Percentiles rank a stretch among this genome's conserved stretches.
These are phyloP conservation scores for Podospora bellae-mahoneyi DNA, from an alignment of 495 filamentous ascomycete genomes.

Conservation along the genomic window DNA sequence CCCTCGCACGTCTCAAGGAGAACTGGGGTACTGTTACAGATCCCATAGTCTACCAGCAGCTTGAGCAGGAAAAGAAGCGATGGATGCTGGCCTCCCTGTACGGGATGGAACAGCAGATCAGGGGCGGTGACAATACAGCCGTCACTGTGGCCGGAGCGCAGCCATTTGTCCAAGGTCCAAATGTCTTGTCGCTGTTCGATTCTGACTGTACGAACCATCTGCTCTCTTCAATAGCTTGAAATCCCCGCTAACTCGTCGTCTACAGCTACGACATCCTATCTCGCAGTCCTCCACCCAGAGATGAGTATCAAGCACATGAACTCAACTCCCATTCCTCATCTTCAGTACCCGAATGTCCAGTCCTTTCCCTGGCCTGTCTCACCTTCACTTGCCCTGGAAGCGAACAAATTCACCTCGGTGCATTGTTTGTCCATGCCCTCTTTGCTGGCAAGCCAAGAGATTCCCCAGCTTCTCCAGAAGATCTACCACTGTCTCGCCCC, in stretches of 20 bases:
- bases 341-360: constrained; percentile 38
- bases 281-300: constrained; percentile 36
- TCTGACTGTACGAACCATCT: constrained; percentile 30
- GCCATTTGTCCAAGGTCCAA: constrained; percentile 6
- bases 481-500: constrained; percentile 38
- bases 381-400: constrained; percentile 31
- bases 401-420: constrained; percentile 35
- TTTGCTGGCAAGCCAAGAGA: constrained; percentile 36
- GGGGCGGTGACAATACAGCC: background rate
- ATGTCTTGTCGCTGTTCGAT: constrained; percentile 43
- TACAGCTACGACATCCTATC: constrained; percentile 42
- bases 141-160: background rate
- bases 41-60: constrained; percentile 37
- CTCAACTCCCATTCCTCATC: constrained; percentile 33
- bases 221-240: background rate
- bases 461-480: constrained; percentile 37
- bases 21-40: constrained; percentile 40
- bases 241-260: background rate
- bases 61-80: constrained; percentile 39
- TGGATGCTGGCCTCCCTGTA: background rate
- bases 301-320: constrained; percentile 36
- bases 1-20: constrained; percentile 45
- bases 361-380: constrained; percentile 35
- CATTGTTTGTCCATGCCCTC: constrained; percentile 39
- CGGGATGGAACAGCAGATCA: background rate